Percentiles rank a stretch among this genome's conserved stretches.
phyloP scores from a whole-genome alignment of 78 protist genomes.

The Salpingoeca rosetta region DNA sequence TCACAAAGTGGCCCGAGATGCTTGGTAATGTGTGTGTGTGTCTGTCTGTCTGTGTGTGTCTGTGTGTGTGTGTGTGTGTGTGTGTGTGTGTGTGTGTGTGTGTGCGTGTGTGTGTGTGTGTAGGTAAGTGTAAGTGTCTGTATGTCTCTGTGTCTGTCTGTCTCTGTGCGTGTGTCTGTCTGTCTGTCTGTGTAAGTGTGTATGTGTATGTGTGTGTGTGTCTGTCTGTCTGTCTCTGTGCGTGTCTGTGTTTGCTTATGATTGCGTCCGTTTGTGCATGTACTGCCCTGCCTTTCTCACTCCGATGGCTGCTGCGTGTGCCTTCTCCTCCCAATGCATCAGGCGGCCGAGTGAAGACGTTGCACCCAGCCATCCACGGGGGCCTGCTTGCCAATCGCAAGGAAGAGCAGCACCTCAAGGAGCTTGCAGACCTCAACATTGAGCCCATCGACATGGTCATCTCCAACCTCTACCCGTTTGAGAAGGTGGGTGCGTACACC shows the following conservation, averaged over 20 bases:
- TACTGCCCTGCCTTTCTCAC: too few relatives aligned
- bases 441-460: conserved; percentile 35
- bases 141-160: not conserved
- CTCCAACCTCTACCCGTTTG: conserved; percentile 75
- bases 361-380: conserved; percentile 79
- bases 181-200: not conserved
- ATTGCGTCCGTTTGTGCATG: not conserved
- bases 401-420: conserved; percentile 30
- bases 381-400: conserved; percentile 36
- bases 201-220: not conserved
- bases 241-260: not conserved
- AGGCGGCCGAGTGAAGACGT: conserved; percentile 76
- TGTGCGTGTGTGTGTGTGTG: not conserved
- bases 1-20: conserved; percentile 61
- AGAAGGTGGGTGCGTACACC: conserved; percentile 6
- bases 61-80: not conserved
- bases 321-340: not conserved
- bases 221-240: not conserved
- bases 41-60: not conserved
- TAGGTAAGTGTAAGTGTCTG: not conserved
- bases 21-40: not conserved
- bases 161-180: not conserved
- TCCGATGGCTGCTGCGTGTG: not conserved
- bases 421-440: conserved; percentile 25
- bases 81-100: not conserved